Evolutionary conservation across 2,329 filamentous ascomycete genomes (phyloP).

Genomic region (Sporothrix luriei): DNA sequence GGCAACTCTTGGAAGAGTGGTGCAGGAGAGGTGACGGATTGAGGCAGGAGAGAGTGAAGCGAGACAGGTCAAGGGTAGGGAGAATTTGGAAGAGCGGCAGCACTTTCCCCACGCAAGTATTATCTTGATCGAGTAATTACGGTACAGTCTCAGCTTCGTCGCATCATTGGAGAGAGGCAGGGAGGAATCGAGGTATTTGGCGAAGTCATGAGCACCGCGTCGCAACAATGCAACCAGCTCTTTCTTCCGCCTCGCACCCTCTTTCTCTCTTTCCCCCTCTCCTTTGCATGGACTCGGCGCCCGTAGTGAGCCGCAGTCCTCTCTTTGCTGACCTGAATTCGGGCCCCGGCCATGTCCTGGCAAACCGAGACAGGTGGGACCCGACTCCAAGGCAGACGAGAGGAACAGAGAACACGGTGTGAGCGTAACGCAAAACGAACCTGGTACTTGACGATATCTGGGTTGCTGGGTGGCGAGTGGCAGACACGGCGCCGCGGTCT

Average conservation of each 20-base stretch:
- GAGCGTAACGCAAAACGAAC: constrained; percentile 34
- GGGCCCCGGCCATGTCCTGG: not conserved
- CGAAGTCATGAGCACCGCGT: not conserved
- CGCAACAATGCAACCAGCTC: not conserved
- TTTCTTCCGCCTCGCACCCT: constrained; percentile 10
- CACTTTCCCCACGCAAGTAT: constrained; percentile 98
- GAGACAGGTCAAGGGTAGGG: not conserved
- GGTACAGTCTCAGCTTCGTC: constrained; percentile 91
- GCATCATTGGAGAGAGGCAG: constrained; percentile 38
- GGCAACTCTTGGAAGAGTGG: constrained; percentile 35
- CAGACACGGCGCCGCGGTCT: not conserved
- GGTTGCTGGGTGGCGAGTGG: not conserved
- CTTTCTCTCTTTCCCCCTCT: not conserved
- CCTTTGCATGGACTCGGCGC: constrained; percentile 65
- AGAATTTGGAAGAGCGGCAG: constrained; percentile 67
- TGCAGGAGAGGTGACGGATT: constrained; percentile 37
- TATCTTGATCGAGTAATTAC: constrained; percentile 98
- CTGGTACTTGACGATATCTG: constrained; percentile 26
- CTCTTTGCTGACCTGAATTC: not conserved
- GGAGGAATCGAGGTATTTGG: not conserved
- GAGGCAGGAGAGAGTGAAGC: constrained; percentile 33
- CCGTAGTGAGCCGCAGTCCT: constrained; percentile 76
- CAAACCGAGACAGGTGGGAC: not conserved
- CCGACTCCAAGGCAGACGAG: not conserved
- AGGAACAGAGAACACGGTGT: constrained; percentile 32